Evolutionary conservation across 495 filamentous ascomycete species (phyloP).

Genomic region (Beverwykella pulmonaria): DNA sequence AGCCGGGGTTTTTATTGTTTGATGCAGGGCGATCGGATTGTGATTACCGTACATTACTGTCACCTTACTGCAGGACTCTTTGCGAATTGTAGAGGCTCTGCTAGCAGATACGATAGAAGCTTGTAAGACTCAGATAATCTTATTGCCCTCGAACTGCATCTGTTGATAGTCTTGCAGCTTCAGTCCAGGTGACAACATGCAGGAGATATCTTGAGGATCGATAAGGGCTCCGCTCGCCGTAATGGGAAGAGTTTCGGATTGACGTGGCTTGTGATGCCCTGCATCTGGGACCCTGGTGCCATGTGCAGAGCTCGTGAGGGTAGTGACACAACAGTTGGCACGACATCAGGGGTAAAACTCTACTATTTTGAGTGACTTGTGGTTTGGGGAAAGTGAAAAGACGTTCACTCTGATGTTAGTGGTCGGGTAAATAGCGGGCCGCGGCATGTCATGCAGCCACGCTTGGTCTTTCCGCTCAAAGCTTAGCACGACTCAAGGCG

Average conservation of each 20-base stretch:
- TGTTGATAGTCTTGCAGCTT: no score
- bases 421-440: slow-evolving; percentile 15
- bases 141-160: no score
- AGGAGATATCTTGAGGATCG: neutral
- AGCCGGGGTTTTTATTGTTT: neutral
- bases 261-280: slow-evolving; percentile 8
- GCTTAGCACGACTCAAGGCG: neutral
- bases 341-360: slow-evolving; percentile 2
- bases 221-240: no score
- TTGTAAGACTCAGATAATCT: no score
- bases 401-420: neutral
- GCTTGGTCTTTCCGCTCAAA: neutral
- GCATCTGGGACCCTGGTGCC: neutral
- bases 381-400: no score
- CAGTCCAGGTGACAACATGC: no score
- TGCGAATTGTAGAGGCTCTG: no score
- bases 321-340: slow-evolving; percentile 11
- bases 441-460: slow-evolving; percentile 9
- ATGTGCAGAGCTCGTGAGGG: slow-evolving; percentile 2
- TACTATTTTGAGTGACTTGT: no score
- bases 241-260: slow-evolving; percentile 16
- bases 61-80: no score
- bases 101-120: no score
- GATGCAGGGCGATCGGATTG: neutral
- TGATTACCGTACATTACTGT: no score